Conservation (phyloP, 352 stramenopile species). For the Plasmopara halstedii region DNA sequence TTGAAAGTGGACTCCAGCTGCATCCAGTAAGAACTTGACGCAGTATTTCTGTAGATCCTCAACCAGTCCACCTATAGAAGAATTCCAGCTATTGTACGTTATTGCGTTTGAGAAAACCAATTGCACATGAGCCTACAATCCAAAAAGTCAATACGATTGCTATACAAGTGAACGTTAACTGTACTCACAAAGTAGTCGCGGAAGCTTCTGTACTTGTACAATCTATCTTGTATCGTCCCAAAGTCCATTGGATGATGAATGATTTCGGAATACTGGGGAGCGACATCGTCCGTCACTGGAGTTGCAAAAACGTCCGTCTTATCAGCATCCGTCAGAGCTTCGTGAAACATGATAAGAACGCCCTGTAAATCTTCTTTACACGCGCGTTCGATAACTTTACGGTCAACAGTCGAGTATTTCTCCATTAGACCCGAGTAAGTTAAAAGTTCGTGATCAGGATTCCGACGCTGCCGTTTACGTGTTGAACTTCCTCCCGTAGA, state of each 20-base stretch:
- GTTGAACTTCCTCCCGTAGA: conserved; percentile 1
- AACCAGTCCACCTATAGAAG: conserved; percentile 48
- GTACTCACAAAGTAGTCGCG: conserved; percentile 73
- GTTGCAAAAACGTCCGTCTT: conserved; percentile 76
- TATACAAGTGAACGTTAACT: neutral
- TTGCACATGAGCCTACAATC: conserved; percentile 55
- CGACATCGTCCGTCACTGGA: conserved; percentile 86
- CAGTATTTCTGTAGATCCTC: conserved; percentile 63
- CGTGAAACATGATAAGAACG: conserved; percentile 65
- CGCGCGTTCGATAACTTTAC: conserved; percentile 43
- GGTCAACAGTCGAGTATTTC: conserved; percentile 42
- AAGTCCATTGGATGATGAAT: conserved; percentile 91
- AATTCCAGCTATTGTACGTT: conserved; percentile 67
- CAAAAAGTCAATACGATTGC: neutral
- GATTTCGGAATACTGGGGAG: conserved; percentile 89
- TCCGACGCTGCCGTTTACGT: conserved; percentile 41
- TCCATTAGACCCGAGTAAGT: conserved; percentile 39
- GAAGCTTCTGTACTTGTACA: conserved; percentile 66
- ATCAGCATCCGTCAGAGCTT: conserved; percentile 69
- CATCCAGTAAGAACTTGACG: conserved; percentile 67
- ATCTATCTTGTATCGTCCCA: conserved; percentile 85
- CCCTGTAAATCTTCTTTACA: conserved; percentile 47
- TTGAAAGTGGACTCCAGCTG: conserved; percentile 32
- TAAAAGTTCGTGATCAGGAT: conserved; percentile 27
- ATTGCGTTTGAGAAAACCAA: conserved; percentile 78